These are phyloP conservation scores for Wickerhamomyces bisporus DNA, from an alignment of 805 yeast genomes.

Conservation along the genomic window DNA sequence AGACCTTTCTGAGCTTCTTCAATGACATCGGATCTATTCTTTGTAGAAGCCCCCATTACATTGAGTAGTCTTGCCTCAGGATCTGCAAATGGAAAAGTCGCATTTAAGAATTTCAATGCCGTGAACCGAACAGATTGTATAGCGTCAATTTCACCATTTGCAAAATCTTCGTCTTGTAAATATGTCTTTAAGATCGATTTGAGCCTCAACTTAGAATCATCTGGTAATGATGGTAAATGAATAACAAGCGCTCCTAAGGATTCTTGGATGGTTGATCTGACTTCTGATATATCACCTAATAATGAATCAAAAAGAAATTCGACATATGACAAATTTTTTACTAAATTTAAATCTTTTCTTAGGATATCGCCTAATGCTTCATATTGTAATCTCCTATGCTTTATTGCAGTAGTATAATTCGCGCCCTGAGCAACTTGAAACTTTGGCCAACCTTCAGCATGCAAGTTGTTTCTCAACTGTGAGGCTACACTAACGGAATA, in stretches of 20 bases:
- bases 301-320: conserved; percentile 69
- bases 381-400: conserved; percentile 60
- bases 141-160: conserved; percentile 24
- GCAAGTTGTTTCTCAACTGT: conserved; percentile 46
- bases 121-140: conserved; percentile 54
- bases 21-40: conserved; percentile 63
- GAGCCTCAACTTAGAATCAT: conserved; percentile 35
- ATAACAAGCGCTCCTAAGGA: conserved; percentile 56
- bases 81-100: conserved; percentile 62
- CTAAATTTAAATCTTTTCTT: conserved; percentile 38
- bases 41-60: conserved; percentile 53
- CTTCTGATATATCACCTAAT: conserved; percentile 54
- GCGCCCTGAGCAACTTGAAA: conserved; percentile 34
- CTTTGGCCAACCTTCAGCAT: conserved; percentile 59
- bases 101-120: conserved; percentile 59
- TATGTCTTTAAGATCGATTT: conserved; percentile 32
- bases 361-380: conserved; percentile 73
- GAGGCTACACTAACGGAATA: conserved; percentile 43
- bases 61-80: conserved; percentile 63
- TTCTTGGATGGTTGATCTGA: conserved; percentile 66
- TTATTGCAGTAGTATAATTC: conserved; percentile 28
- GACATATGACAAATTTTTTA: conserved; percentile 44
- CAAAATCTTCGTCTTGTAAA: conserved; percentile 30
- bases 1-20: conserved; percentile 80
- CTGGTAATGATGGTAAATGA: conserved; percentile 38